Conservation (phyloP, 1,139 yeast species). For the Pichia sp. region DNA sequence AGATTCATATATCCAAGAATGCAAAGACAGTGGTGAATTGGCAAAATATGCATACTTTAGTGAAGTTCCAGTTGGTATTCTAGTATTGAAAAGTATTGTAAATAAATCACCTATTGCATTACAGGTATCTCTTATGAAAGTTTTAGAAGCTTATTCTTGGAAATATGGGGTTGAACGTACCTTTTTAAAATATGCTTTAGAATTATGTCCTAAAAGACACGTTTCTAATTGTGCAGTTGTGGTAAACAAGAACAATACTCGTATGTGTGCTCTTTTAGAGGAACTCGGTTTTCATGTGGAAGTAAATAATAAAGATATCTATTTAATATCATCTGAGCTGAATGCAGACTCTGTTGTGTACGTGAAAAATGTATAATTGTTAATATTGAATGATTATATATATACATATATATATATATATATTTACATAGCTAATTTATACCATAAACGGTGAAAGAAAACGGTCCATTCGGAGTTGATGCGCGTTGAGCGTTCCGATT, state of each 20-base stretch:
- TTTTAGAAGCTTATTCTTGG: conserved; percentile 50
- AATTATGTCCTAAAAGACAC: conserved; percentile 41
- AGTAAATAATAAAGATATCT: too few relatives aligned
- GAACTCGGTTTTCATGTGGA: conserved; percentile 12
- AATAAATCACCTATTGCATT: conserved; percentile 40
- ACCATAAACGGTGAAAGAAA: too few relatives aligned
- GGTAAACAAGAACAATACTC: conserved; percentile 7
- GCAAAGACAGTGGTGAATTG: conserved; percentile 31
- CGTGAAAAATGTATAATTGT: too few relatives aligned
- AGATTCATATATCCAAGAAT: conserved; percentile 40
- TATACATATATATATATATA: too few relatives aligned
- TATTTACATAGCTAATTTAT: too few relatives aligned
- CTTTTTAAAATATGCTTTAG: conserved; percentile 49
- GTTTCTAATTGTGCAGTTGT: conserved; percentile 26
- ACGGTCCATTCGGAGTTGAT: too few relatives aligned
- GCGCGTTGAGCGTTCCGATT: too few relatives aligned
- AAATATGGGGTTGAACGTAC: conserved; percentile 55
- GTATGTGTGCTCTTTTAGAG: neutral
- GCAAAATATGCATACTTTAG: conserved; percentile 28
- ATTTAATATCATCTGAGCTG: too few relatives aligned
- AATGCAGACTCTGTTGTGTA: too few relatives aligned
- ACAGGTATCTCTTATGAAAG: conserved; percentile 62
- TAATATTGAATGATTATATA: too few relatives aligned
- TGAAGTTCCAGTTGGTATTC: conserved; percentile 58
- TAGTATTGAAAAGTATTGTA: conserved; percentile 47